A percentile compares a stretch with the other conserved stretches of the same genome.
phyloP scores from a whole-genome alignment of 129 eudicot genomes.

The Saposhnikovia divaricata region DNA sequence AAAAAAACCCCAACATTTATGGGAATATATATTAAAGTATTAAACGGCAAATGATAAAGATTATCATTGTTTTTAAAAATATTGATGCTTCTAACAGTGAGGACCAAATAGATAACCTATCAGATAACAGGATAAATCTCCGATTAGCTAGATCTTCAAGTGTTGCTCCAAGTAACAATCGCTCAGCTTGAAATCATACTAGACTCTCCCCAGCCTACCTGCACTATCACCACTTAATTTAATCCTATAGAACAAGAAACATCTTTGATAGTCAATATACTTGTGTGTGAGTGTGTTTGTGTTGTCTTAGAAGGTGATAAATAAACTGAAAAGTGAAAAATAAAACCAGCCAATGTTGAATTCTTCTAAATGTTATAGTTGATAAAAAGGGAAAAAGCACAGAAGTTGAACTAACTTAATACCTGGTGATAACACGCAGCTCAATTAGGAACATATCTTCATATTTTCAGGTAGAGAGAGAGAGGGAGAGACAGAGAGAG shows the following conservation, averaged over 20 bases:
- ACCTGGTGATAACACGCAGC: conserved; percentile 6
- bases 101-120: conserved; percentile 41
- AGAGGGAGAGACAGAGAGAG: too few relatives aligned
- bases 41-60: neutral
- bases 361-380: neutral
- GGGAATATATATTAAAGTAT: neutral
- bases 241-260: conserved; percentile 22
- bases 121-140: conserved; percentile 87
- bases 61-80: neutral
- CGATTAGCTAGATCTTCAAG: conserved; percentile 72
- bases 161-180: conserved; percentile 68
- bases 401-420: neutral
- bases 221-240: conserved; percentile 36
- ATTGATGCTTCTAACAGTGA: neutral
- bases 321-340: neutral
- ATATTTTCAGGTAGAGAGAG: too few relatives aligned
- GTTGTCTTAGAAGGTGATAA: neutral
- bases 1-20: neutral
- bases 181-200: conserved; percentile 91
- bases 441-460: neutral
- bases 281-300: neutral
- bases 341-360: neutral
- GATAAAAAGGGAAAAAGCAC: neutral
- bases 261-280: conserved; percentile 4
- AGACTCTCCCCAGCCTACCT: conserved; percentile 98